A percentile compares a stretch with the other conserved stretches of the same genome.
Conservation (phyloP, 805 yeast species). For the Cyberlindnera maclurae region DNA sequence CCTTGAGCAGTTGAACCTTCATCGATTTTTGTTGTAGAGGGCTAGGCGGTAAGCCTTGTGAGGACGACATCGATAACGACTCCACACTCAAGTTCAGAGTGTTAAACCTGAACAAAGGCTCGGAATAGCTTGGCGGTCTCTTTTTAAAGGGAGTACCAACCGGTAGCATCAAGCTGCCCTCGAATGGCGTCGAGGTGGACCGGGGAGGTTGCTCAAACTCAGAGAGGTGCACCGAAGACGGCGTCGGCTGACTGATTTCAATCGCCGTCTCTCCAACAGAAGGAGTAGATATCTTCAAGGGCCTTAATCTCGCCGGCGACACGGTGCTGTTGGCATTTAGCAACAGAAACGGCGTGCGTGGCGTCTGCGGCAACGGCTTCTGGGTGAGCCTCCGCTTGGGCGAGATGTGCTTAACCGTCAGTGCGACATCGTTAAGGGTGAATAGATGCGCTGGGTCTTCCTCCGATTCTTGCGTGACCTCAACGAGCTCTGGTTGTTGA, state of each 20-base stretch:
- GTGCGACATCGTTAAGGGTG: conserved; percentile 9
- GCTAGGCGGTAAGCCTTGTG: conserved; percentile 2
- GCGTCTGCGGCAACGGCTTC: not conserved
- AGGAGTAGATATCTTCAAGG: not conserved
- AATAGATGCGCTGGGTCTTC: conserved; percentile 11
- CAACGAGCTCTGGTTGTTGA: not conserved
- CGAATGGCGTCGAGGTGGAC: conserved; percentile 22
- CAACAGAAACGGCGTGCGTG: not conserved
- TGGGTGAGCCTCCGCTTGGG: conserved; percentile 6
- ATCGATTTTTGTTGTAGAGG: conserved; percentile 6
- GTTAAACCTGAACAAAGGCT: conserved; percentile 17
- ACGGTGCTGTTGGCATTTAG: not conserved
- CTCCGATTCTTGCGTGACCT: not conserved
- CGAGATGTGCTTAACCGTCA: conserved; percentile 9
- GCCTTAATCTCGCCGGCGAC: too few species aligned
- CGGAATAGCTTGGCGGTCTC: conserved; percentile 14
- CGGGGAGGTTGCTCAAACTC: conserved; percentile 23
- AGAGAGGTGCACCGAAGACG: conserved; percentile 21
- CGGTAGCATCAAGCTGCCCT: conserved; percentile 2
- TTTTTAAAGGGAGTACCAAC: conserved; percentile 1
- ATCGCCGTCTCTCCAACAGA: conserved; percentile 1
- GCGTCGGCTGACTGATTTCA: not conserved
- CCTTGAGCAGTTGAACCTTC: conserved; percentile 1
- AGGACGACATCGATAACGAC: too few species aligned
- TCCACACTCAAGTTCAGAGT: not conserved